Base-by-base conservation (phyloP, 2,329 filamentous ascomycete species). In the Xylariomycetidae sp. region DNA sequence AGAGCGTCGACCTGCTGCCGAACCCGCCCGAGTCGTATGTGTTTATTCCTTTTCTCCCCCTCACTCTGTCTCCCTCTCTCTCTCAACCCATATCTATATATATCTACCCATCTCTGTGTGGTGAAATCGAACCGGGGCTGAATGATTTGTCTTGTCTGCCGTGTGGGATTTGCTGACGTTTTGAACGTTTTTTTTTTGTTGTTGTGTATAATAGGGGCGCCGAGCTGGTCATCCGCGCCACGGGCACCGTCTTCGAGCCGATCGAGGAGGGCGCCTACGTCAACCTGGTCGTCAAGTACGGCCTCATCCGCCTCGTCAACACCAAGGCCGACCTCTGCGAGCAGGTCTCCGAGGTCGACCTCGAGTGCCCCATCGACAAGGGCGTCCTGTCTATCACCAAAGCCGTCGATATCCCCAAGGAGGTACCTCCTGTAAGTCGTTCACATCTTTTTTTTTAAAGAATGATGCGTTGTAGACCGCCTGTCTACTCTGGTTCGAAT, bases 361-460 rank as follows among this genome's bases (percentile, higher is more conserved):
- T 97, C 37, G 67, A 86, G 51, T 98, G 92, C 63, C 92, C 92
- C 30, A 74, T 98, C 38, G 70, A 94, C 64, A 77, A 86, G 64
- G 90, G 89, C 39, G 66, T 79, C 15, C 70, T 88, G 55, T 67
- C 66, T 23, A 66, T 98, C 48, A 77, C 67, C 47, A 97, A 97
- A 72, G 71, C 80, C 14, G 87, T 97, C 35, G 79, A 90, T 23
- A 71, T 98, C 41, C 92, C 92, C 33, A 77, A 71, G 48, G 77
- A 94, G 63, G 92, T 97, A 46, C 90, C 90, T 58, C 85, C 87
- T 39, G 89, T 94, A 77, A n/a, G n/a, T n/a, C 51, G 86, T 74
- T 23, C 14, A 27, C 6, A 5, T 31, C 19, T 27, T 17, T 19
- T 7, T 13, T 9, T 27, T 26, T n/a, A n/a, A n/a, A n/a, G n/a